A percentile compares a stretch with the other conserved stretches of the same genome.
phyloP scores from a whole-genome alignment of 2,329 filamentous ascomycete genomes.

The Penicillium expansum region DNA sequence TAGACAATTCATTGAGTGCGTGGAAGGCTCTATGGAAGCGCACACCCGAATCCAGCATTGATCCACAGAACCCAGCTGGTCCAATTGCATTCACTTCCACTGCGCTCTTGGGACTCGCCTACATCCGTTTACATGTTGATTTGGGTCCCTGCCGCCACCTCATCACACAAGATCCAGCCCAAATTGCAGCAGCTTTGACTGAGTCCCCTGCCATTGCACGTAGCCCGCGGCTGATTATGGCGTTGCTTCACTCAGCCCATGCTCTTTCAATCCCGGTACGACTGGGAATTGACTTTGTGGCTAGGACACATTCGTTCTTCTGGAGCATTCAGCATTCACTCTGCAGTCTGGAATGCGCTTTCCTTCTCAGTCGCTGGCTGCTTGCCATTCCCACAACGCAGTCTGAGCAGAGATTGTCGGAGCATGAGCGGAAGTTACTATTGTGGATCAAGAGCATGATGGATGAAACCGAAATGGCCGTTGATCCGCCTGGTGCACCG shows the following conservation, averaged over 20 bases:
- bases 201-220: conserved; percentile 45
- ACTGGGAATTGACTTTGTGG: conserved; percentile 54
- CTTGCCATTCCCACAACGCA: conserved; percentile 46
- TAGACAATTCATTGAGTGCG: conserved; percentile 49
- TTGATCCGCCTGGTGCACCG: conserved; percentile 37
- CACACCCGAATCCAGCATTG: conserved; percentile 53
- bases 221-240: conserved; percentile 49
- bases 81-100: conserved; percentile 55
- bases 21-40: conserved; percentile 56
- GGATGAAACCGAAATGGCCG: conserved; percentile 50
- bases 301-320: conserved; percentile 53
- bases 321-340: conserved; percentile 57
- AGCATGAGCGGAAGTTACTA: conserved; percentile 48
- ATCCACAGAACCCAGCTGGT: conserved; percentile 53
- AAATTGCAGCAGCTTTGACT: conserved; percentile 47
- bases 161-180: conserved; percentile 47
- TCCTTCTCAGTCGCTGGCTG: conserved; percentile 48
- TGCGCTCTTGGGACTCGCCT: conserved; percentile 47
- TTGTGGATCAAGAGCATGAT: conserved; percentile 51
- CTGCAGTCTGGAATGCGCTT: conserved; percentile 54
- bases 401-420: conserved; percentile 43
- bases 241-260: conserved; percentile 54
- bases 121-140: conserved; percentile 49
- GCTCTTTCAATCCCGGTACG: conserved; percentile 55
- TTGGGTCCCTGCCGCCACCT: conserved; percentile 48